These are phyloP conservation scores for Gossypium ekmanianum DNA, from an alignment of 345 rosid genomes.

Conservation along the genomic window DNA sequence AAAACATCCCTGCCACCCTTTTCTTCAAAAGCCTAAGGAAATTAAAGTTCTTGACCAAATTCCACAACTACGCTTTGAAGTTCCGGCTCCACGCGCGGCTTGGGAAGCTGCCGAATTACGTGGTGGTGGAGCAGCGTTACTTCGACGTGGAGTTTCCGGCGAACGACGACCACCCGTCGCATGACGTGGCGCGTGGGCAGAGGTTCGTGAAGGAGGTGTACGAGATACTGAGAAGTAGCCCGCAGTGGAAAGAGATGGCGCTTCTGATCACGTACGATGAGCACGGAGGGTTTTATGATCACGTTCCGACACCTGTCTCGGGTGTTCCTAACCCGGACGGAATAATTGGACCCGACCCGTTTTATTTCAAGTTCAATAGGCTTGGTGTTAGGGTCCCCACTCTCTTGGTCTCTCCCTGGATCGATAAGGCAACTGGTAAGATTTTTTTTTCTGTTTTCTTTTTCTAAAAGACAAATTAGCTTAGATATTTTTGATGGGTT, in stretches of 20 bases:
- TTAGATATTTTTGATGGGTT: neutral
- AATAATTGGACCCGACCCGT: conserved; percentile 87
- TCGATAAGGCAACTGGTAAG: conserved; percentile 89
- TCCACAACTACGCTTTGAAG: conserved; percentile 57
- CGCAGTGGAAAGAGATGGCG: conserved; percentile 98
- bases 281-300: conserved; percentile 97
- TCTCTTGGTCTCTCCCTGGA: conserved; percentile 79
- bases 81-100: conserved; percentile 64
- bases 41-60: conserved; percentile 58
- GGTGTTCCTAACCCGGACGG: conserved; percentile 91
- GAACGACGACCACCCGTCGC: conserved; percentile 95
- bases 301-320: conserved; percentile 36
- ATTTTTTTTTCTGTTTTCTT: no score
- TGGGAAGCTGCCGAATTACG: conserved; percentile 78
- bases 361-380: conserved; percentile 76
- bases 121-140: conserved; percentile 82
- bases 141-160: conserved; percentile 73
- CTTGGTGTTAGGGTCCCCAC: conserved; percentile 95
- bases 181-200: conserved; percentile 84
- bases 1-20: conserved; percentile 87
- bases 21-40: conserved; percentile 73
- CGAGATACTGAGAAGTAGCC: conserved; percentile 72
- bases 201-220: conserved; percentile 91
- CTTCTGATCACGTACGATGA: conserved; percentile 86
- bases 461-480: no score